A percentile compares a stretch with the other conserved stretches of the same genome.
phyloP scores from a whole-genome alignment of 768 basidiomycete species.

The Phanerochaete sordida region DNA sequence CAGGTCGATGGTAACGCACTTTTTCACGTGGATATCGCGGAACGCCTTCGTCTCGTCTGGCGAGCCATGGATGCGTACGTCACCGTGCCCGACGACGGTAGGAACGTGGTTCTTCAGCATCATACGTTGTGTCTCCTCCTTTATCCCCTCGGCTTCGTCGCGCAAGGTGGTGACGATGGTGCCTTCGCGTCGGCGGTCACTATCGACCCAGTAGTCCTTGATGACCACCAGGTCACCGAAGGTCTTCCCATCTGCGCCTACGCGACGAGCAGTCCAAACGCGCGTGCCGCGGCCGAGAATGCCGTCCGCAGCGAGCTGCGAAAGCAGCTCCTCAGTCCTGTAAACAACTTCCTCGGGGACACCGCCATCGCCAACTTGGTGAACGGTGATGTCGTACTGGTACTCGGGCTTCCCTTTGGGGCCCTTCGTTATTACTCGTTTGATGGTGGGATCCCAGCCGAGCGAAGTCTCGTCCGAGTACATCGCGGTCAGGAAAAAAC shows the following conservation, averaged over 20 bases:
- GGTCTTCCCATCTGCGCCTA: background rate
- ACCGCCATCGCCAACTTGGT: background rate
- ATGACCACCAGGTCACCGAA: background rate
- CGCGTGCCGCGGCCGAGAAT: conserved; percentile 12
- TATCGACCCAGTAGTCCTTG: conserved; percentile 16
- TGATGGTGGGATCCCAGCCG: conserved; percentile 5
- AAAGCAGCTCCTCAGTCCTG: background rate
- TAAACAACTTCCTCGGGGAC: background rate
- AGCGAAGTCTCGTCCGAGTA: background rate
- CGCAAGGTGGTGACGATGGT: background rate
- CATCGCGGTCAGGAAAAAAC: background rate
- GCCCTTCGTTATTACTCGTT: no score
- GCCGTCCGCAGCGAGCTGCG: background rate
- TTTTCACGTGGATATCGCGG: no score
- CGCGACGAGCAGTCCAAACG: conserved; percentile 6
- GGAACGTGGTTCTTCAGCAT: background rate
- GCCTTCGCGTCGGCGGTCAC: background rate
- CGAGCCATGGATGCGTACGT: background rate
- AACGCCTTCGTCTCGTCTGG: background rate
- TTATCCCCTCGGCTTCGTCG: background rate
- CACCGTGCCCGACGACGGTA: background rate
- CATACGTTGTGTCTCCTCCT: background rate
- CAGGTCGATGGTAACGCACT: background rate
- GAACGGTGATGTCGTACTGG: background rate
- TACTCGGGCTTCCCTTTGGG: background rate